These are phyloP conservation scores for Thelephora terrestris DNA, from an alignment of 1,284 basidiomycete species.

Conservation along the genomic window DNA sequence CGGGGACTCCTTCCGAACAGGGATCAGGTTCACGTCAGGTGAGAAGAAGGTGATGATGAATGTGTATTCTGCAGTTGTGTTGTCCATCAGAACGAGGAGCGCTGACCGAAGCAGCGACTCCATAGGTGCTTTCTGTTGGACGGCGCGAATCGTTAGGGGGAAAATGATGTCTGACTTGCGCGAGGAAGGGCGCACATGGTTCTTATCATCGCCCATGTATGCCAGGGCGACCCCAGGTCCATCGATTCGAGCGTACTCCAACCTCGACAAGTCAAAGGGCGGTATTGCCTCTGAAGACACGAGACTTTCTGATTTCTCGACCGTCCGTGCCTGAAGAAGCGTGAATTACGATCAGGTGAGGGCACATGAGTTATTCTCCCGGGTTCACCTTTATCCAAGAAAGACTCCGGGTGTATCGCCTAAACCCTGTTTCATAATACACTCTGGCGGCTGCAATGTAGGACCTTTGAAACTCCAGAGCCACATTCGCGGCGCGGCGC, in stretches of 20 bases:
- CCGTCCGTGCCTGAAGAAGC: constrained; percentile 38
- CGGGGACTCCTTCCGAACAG: constrained; percentile 15
- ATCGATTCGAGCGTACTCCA: constrained; percentile 63
- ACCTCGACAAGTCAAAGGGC: constrained; percentile 40
- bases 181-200: constrained; percentile 46
- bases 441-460: constrained; percentile 80
- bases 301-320: constrained; percentile 57
- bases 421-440: constrained; percentile 94
- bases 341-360: neutral
- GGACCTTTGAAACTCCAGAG: constrained; percentile 82
- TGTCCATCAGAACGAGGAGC: constrained; percentile 86
- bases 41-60: constrained; percentile 82
- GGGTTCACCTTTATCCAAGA: constrained; percentile 59
- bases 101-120: constrained; percentile 82
- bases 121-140: constrained; percentile 63
- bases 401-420: constrained; percentile 81
- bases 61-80: constrained; percentile 82
- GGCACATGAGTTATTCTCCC: neutral
- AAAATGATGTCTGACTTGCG: constrained; percentile 1
- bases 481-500: constrained; percentile 73
- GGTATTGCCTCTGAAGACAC: constrained; percentile 19
- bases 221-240: constrained; percentile 73
- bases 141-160: constrained; percentile 5
- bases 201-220: constrained; percentile 81
- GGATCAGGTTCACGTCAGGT: constrained; percentile 22